A percentile compares a stretch with the other conserved stretches of the same genome.
Evolutionary conservation across 2,329 filamentous ascomycete genomes (phyloP).

Genomic region (Blumeriella jaapii): DNA sequence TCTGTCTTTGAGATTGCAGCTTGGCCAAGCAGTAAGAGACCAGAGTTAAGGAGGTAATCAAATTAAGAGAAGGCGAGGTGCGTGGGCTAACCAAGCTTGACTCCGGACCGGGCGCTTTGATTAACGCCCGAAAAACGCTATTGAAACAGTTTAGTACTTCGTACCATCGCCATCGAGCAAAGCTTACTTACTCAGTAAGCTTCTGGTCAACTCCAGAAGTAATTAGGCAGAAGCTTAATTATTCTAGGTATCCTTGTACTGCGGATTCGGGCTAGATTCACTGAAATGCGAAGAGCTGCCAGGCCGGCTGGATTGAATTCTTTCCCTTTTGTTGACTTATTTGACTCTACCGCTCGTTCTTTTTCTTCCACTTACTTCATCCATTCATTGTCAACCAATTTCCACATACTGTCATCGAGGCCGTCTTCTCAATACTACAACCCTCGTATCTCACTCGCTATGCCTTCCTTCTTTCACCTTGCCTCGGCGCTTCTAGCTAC

Average conservation of each 20-base stretch:
- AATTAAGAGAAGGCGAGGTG: neutral
- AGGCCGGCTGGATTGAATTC: no score
- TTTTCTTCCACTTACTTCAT: neutral
- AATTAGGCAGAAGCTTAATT: no score
- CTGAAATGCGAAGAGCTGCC: no score
- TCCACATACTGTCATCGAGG: neutral
- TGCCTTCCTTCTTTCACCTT: conserved; percentile 6
- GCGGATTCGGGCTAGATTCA: no score
- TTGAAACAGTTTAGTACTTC: no score
- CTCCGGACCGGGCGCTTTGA: no score
- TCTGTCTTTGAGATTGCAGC: neutral
- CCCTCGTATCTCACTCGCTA: neutral
- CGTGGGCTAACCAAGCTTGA: no score
- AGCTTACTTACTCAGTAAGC: no score
- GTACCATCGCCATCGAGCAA: no score
- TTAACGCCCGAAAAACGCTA: no score
- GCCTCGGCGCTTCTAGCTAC: conserved; percentile 6
- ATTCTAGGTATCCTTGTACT: no score
- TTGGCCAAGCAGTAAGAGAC: neutral
- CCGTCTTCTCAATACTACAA: neutral
- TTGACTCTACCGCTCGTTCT: neutral
- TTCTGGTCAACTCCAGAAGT: no score
- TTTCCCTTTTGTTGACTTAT: neutral
- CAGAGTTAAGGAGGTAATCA: neutral
- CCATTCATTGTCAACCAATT: neutral